phyloP scores from a whole-genome alignment of 169 alveolate genomes.

The Neospora caninum region DNA sequence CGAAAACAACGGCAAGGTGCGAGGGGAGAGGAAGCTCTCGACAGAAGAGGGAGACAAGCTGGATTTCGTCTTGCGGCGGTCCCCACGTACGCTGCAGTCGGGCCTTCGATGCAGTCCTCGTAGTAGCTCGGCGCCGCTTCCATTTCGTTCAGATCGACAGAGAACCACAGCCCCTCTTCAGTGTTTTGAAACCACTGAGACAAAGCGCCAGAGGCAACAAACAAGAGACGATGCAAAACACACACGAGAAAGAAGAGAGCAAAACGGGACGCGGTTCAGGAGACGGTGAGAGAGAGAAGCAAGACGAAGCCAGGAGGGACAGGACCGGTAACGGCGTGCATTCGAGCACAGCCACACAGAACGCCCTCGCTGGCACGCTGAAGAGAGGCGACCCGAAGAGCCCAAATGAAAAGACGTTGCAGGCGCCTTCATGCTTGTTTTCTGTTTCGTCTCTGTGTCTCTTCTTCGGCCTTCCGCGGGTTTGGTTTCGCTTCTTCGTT shows the following conservation, averaged over 20 bases:
- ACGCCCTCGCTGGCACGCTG: too few relatives aligned
- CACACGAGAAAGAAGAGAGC: neutral
- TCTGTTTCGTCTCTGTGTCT: too few relatives aligned
- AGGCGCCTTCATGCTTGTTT: too few relatives aligned
- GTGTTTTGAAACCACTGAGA: neutral
- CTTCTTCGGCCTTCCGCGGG: too few relatives aligned
- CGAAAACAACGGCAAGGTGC: neutral
- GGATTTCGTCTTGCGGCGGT: neutral
- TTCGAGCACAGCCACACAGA: too few relatives aligned
- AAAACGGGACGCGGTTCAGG: neutral
- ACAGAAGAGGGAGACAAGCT: neutral
- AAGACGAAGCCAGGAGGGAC: too few relatives aligned
- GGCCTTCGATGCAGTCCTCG: conserved; percentile 35
- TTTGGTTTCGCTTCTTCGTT: too few relatives aligned
- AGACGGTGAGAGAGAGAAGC: too few relatives aligned
- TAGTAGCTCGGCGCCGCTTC: conserved; percentile 27
- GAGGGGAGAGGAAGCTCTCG: neutral
- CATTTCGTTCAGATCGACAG: conserved; percentile 1
- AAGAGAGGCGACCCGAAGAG: too few relatives aligned
- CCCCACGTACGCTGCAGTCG: neutral
- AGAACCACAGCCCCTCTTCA: conserved; percentile 17
- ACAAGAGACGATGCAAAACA: neutral
- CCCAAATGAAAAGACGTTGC: too few relatives aligned
- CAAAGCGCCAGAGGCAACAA: neutral
- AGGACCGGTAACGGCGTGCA: too few relatives aligned